Percentiles rank a stretch among this genome's conserved stretches.
Evolutionary conservation across 2,329 filamentous ascomycete species (phyloP).

Genomic region (Clarireedia homoeocarpa): DNA sequence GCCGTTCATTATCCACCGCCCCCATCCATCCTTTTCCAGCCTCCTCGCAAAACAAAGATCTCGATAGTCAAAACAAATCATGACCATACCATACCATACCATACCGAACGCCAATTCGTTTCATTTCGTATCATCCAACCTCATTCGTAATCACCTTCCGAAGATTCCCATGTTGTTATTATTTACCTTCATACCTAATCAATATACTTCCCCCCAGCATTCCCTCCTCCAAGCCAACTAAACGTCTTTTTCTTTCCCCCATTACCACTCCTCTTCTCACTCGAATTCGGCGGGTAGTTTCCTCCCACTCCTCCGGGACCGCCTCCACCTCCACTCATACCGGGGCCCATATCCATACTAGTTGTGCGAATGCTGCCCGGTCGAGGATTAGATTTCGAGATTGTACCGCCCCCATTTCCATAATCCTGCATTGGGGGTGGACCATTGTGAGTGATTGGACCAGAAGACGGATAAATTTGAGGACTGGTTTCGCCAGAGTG

Average conservation of each 20-base stretch:
- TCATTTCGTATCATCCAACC: too few species aligned
- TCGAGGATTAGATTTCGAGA: neutral
- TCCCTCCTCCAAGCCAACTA: conserved; percentile 8
- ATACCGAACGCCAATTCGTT: too few species aligned
- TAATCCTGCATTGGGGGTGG: neutral
- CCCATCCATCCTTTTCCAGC: too few species aligned
- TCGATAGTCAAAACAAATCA: too few species aligned
- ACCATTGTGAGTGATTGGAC: neutral
- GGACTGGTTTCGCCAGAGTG: conserved; percentile 1
- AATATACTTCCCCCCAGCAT: conserved; percentile 6
- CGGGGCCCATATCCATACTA: neutral
- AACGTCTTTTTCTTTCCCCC: conserved; percentile 8
- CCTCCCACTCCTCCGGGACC: neutral
- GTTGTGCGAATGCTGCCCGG: neutral
- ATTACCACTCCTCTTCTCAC: conserved; percentile 3
- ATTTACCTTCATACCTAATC: neutral
- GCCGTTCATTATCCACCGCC: too few species aligned
- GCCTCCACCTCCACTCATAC: neutral
- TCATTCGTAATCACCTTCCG: too few species aligned
- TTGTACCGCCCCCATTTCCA: neutral
- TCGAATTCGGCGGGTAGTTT: conserved; percentile 7
- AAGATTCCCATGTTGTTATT: too few species aligned
- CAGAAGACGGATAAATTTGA: conserved; percentile 5
- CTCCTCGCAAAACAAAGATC: too few species aligned
- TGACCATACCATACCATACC: too few species aligned